Conservation (phyloP, 2,329 filamentous ascomycete genomes). For the Colletotrichum scovillei region DNA sequence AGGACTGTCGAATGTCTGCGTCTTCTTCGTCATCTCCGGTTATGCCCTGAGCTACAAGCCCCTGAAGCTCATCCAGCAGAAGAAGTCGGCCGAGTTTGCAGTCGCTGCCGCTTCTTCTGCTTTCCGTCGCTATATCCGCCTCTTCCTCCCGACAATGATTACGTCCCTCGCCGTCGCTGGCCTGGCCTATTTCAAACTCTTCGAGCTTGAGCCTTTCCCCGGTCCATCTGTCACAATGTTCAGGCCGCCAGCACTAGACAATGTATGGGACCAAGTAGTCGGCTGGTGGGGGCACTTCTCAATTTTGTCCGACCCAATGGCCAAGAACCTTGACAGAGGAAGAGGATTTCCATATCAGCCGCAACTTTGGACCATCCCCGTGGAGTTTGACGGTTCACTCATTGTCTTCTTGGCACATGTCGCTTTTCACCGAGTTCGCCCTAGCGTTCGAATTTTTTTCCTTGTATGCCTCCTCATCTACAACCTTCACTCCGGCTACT, state of each 20-base stretch:
- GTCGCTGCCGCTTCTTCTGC: conserved; percentile 59
- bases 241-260: conserved; percentile 36
- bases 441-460: conserved; percentile 50
- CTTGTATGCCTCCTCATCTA: conserved; percentile 55
- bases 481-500: conserved; percentile 40
- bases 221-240: neutral
- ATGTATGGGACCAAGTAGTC: conserved; percentile 52
- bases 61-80: conserved; percentile 55
- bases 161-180: conserved; percentile 60
- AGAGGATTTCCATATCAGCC: conserved; percentile 57
- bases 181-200: conserved; percentile 51
- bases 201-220: neutral
- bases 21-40: conserved; percentile 74
- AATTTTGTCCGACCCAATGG: conserved; percentile 60
- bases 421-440: conserved; percentile 59
- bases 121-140: conserved; percentile 63
- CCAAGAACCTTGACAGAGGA: conserved; percentile 49
- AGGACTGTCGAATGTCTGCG: conserved; percentile 66
- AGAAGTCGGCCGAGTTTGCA: conserved; percentile 51
- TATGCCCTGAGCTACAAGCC: conserved; percentile 68
- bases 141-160: conserved; percentile 59
- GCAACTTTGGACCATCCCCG: conserved; percentile 72
- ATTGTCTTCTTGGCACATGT: conserved; percentile 66
- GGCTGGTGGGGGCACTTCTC: conserved; percentile 61
- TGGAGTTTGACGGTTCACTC: conserved; percentile 69